These are phyloP conservation scores for Ceratobasidium papillatum DNA, from an alignment of 1,284 basidiomycete species.

Conservation along the genomic window DNA sequence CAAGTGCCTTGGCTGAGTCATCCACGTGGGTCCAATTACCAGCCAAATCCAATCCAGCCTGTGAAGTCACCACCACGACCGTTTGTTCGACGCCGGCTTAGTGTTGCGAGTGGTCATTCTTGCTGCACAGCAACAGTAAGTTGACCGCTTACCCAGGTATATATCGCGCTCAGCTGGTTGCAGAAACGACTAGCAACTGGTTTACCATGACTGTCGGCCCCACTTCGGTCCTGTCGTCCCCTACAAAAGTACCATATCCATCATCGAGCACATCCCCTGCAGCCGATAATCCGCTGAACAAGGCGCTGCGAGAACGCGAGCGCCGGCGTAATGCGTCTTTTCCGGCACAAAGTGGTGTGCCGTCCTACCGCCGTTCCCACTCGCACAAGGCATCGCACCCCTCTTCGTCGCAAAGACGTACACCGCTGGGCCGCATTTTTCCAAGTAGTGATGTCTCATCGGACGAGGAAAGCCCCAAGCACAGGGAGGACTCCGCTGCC, in stretches of 20 bases:
- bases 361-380: constrained; percentile 20
- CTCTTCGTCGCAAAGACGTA: background rate
- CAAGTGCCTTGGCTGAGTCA: constrained; percentile 27
- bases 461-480: constrained; percentile 31
- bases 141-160: background rate
- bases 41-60: background rate
- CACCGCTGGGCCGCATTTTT: constrained; percentile 1
- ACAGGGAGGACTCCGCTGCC: constrained; percentile 21
- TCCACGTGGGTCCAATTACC: constrained; percentile 23
- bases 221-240: constrained; percentile 30
- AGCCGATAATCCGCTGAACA: constrained; percentile 27
- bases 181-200: background rate
- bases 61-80: constrained; percentile 37
- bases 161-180: background rate
- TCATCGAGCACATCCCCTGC: constrained; percentile 26
- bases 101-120: background rate
- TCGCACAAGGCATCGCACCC: constrained; percentile 30
- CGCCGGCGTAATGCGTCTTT: constrained; percentile 22
- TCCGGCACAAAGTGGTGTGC: constrained; percentile 10
- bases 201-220: constrained; percentile 19
- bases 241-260: constrained; percentile 37
- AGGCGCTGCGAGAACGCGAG: constrained; percentile 27
- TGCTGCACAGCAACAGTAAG: constrained; percentile 22
- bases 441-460: constrained; percentile 32
- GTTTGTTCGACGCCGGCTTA: background rate